These are phyloP conservation scores for Penicillium salamii DNA, from an alignment of 495 filamentous ascomycete species.

Conservation along the genomic window DNA sequence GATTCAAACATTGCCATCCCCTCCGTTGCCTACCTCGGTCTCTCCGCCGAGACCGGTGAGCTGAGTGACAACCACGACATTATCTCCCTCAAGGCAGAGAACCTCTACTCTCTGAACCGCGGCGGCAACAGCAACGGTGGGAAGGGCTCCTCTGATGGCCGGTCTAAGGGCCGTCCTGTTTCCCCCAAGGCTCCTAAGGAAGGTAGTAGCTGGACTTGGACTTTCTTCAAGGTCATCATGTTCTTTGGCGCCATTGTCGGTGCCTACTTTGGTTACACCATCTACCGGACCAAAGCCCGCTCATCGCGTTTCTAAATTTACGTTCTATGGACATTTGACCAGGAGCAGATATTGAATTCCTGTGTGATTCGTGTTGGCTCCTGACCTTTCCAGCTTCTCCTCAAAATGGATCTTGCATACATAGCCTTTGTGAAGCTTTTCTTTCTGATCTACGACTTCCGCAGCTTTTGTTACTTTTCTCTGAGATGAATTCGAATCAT, in stretches of 20 bases:
- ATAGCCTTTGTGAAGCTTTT: slow-evolving; percentile 18
- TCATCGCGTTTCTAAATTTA: slow-evolving; percentile 69
- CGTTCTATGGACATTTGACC: slow-evolving; percentile 1
- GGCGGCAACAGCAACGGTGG: slow-evolving; percentile 34
- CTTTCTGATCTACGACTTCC: slow-evolving; percentile 3
- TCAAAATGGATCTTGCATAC: slow-evolving; percentile 30
- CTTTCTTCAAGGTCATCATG: slow-evolving; percentile 79
- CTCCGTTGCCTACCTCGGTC: slow-evolving; percentile 88
- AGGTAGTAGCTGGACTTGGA: slow-evolving; percentile 84
- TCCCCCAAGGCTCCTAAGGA: slow-evolving; percentile 28
- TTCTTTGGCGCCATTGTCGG: slow-evolving; percentile 68
- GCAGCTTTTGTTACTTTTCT: slow-evolving; percentile 9
- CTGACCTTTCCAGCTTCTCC: slow-evolving; percentile 5
- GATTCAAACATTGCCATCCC: slow-evolving; percentile 77
- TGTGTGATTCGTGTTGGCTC: slow-evolving; percentile 1
- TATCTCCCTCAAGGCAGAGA: slow-evolving; percentile 80
- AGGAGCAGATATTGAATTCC: neutral
- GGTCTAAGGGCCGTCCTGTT: slow-evolving; percentile 33
- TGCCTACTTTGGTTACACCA: slow-evolving; percentile 79
- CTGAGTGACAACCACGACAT: slow-evolving; percentile 98
- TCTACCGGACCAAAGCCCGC: slow-evolving; percentile 70
- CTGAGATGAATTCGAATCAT: slow-evolving; percentile 29
- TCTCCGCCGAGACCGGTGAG: slow-evolving; percentile 94
- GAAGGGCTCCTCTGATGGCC: slow-evolving; percentile 34
- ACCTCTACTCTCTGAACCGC: slow-evolving; percentile 69